Evolutionary conservation across 2,329 filamentous ascomycete genomes (phyloP).

Genomic region (Aspergillus viridinutans): DNA sequence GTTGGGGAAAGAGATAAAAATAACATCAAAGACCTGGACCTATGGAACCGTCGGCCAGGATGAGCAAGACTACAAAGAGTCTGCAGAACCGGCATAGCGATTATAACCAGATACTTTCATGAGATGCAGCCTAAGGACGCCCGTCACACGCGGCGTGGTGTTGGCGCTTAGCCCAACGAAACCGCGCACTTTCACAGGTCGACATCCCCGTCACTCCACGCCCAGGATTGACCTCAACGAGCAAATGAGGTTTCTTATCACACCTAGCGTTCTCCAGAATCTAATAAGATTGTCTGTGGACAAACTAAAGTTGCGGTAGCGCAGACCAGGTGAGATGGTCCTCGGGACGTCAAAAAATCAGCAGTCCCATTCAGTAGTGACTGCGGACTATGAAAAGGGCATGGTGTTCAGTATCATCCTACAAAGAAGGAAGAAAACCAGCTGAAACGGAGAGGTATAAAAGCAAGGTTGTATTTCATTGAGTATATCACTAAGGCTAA

Average conservation of each 20-base stretch:
- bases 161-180: slow-evolving; percentile 26
- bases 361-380: neutral
- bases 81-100: slow-evolving; percentile 16
- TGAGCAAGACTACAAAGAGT: slow-evolving; percentile 1
- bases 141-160: slow-evolving; percentile 30
- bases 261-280: neutral
- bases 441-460: neutral
- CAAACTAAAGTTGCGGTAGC: neutral
- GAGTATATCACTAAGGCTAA: neutral
- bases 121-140: slow-evolving; percentile 24
- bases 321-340: neutral
- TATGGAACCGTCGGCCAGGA: neutral
- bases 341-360: neutral
- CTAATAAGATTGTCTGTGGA: neutral
- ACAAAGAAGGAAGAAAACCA: neutral
- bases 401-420: neutral
- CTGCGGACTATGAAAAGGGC: neutral
- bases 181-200: slow-evolving; percentile 13
- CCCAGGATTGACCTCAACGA: neutral
- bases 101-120: neutral
- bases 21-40: slow-evolving; percentile 14
- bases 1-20: slow-evolving; percentile 17
- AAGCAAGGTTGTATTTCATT: neutral
- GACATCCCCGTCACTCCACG: slow-evolving; percentile 3
- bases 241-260: slow-evolving; percentile 15